Evolutionary conservation across 176 grass and related monocot genomes (phyloP).

Genomic region (Olyra latifolia): DNA sequence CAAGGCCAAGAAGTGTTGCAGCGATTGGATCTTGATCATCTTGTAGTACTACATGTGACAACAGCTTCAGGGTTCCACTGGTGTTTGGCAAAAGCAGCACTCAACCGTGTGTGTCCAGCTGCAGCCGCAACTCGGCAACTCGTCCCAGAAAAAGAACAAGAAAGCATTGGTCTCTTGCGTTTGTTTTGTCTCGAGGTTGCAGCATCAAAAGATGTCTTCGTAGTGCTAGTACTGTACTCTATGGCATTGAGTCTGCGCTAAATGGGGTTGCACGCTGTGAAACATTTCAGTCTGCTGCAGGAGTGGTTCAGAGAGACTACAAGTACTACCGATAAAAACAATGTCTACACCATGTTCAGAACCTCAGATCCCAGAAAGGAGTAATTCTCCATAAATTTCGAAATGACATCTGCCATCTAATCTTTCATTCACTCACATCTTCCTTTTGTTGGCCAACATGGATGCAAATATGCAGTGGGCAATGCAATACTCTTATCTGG

Average conservation of each 20-base stretch:
- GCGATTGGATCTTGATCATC: slow-evolving; percentile 5
- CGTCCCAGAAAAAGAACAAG: slow-evolving; percentile 12
- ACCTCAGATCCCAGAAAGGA: not conserved
- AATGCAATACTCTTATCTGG: not conserved
- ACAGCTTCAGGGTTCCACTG: not conserved
- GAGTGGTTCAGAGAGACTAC: not conserved
- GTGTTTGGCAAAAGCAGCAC: not conserved
- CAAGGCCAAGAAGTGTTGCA: not conserved
- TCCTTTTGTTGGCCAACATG: slow-evolving; percentile 20
- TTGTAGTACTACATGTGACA: slow-evolving; percentile 4
- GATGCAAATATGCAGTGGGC: slow-evolving; percentile 16
- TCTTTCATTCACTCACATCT: slow-evolving; percentile 5
- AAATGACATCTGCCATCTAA: slow-evolving; percentile 14
- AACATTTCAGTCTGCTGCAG: not conserved
- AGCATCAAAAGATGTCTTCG: not conserved
- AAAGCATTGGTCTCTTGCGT: not conserved
- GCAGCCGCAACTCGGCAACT: not conserved
- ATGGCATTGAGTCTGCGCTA: not conserved
- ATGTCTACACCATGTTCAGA: not conserved
- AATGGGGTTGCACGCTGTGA: not conserved
- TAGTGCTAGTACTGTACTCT: not conserved
- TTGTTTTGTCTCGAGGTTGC: not conserved
- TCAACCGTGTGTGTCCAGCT: not conserved
- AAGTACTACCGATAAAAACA: too few relatives aligned
- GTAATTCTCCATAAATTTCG: not conserved